phyloP scores from a whole-genome alignment of 2,329 filamentous ascomycete species.

The Colletotrichum endophyticum region DNA sequence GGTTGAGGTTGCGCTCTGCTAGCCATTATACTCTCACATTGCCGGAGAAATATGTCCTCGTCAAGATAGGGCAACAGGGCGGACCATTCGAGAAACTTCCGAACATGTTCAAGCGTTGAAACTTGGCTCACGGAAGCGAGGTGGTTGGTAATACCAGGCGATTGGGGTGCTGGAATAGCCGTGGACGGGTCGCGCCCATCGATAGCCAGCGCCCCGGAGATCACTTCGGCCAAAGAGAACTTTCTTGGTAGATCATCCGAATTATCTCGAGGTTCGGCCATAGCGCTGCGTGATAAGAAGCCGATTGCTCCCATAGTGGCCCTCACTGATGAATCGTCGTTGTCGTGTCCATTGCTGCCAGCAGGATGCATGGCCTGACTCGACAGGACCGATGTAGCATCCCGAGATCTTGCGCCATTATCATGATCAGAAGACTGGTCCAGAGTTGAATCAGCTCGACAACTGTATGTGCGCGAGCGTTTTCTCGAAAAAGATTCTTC shows the following conservation, averaged over 20 bases:
- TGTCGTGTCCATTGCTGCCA: neutral
- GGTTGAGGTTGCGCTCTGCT: neutral
- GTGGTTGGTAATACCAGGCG: neutral
- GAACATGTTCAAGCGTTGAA: neutral
- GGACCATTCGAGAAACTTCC: neutral
- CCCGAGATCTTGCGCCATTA: neutral
- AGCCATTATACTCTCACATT: neutral
- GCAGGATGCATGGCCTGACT: neutral
- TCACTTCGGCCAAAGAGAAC: slow-evolving; percentile 1
- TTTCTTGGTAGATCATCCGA: neutral
- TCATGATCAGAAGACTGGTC: neutral
- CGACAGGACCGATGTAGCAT: neutral
- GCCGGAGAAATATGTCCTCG: neutral
- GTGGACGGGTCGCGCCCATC: slow-evolving; percentile 1
- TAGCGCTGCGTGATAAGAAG: slow-evolving; percentile 11
- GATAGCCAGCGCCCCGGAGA: neutral
- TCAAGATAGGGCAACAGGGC: neutral
- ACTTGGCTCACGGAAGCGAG: neutral
- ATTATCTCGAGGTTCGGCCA: slow-evolving; percentile 5
- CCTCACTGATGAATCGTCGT: slow-evolving; percentile 12
- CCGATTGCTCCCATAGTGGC: slow-evolving; percentile 16
- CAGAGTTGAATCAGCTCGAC: neutral
- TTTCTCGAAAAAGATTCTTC: neutral
- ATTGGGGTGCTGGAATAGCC: neutral
- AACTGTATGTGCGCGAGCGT: neutral